Base-by-base conservation (phyloP, 1,139 yeast genomes). In the Candida sanyaensis region DNA sequence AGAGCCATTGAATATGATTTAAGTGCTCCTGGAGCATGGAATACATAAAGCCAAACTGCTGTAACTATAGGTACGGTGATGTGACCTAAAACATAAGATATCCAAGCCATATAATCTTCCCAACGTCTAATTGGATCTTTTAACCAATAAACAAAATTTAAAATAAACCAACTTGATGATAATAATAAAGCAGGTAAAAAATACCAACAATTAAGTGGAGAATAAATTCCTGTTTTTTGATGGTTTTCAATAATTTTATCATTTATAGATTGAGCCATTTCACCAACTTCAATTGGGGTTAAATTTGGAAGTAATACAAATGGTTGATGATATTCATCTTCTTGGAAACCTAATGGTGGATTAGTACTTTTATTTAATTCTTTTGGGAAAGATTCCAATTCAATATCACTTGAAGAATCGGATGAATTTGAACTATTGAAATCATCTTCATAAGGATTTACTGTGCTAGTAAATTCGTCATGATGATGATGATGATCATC, bases 41-140 rank as follows among this genome's bases (percentile, higher is more conserved):
- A 84, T n/a, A 83, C 78, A 58, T 84, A 84, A 10, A 84, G 67
- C 67, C 84, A 84, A 31, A 83, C 75, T 1, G 85, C 79, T 0
- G 86, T 81, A 49, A 83, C 61, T n/a, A 84, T 76, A 1, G 89
- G 88, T 4, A 77, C 81, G 24, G 78, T 71, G 42, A 84, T 69
- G 61, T 84, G 90, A 37, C 81, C 72, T 28, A 84, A 60, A 11
- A 84, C 87, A 58, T 84, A 84, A 32, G 81, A 79, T 42, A 74
- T 61, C 85, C 87, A 81, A 2, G 88, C 84, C 29, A 74, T 48
- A 23, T 82, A 51, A 59, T 84, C 88, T 54, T 78, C 75, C 45
- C 57, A 55, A n/a, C 62, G 56, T 45, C 53, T 49, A 31, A 64
- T 52, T 10, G 72, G 65, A 37, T 63, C 61, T 23, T 73, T 66